Percentiles rank a stretch among this genome's conserved stretches.
Evolutionary conservation across 108 stramenopile species (phyloP).

Genomic region (Cyclotella sp.): DNA sequence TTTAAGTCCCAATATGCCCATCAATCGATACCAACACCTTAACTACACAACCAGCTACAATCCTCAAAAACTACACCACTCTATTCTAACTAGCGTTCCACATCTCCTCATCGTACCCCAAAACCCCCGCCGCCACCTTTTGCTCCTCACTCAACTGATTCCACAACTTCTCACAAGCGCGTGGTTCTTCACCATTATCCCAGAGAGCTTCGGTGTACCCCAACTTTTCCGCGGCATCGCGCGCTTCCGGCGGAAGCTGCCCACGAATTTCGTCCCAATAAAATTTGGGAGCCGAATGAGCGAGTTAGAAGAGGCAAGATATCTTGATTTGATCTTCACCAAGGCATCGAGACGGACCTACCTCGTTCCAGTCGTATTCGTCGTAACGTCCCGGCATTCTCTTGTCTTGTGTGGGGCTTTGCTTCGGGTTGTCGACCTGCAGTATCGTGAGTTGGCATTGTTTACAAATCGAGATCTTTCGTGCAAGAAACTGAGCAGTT

Average conservation of each 20-base stretch:
- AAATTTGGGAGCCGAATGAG: not conserved
- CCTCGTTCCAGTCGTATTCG: constrained; percentile 3
- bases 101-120: not conserved
- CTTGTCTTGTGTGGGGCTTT: no score
- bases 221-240: not conserved
- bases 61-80: no score
- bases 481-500: no score
- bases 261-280: not conserved
- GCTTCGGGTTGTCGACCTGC: no score
- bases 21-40: no score
- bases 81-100: constrained; percentile 28
- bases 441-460: no score
- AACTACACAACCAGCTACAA: no score
- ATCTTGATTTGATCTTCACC: not conserved
- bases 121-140: constrained; percentile 4
- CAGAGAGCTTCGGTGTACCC: not conserved
- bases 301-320: not conserved
- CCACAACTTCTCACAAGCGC: constrained; percentile 3
- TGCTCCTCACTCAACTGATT: constrained; percentile 1
- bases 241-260: constrained; percentile 4
- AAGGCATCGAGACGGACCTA: not conserved
- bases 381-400: no score
- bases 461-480: no score
- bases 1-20: no score
- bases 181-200: not conserved